Conservation (phyloP, 176 grass and related monocot species). For the Urochloa ruziziensis region DNA sequence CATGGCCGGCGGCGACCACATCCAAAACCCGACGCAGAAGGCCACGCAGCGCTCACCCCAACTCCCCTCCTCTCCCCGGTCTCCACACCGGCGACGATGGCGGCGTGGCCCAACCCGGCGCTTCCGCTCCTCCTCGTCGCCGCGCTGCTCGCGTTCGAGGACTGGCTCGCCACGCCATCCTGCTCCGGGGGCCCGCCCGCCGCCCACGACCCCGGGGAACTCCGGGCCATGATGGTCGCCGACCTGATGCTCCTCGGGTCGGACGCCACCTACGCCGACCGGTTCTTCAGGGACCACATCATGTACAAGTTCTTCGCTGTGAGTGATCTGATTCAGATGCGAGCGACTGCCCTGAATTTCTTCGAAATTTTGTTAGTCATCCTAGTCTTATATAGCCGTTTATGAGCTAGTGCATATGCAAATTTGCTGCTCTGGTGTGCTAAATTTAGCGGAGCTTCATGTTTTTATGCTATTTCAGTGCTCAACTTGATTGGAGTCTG, state of each 20-base stretch:
- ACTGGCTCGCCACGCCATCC: slow-evolving; percentile 51
- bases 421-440: background rate
- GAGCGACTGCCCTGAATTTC: background rate
- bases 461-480: background rate
- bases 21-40: background rate
- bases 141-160: slow-evolving; percentile 51
- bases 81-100: slow-evolving; percentile 41
- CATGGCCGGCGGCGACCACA: slow-evolving; percentile 26
- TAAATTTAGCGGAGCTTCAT: background rate
- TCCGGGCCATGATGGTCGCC: slow-evolving; percentile 68
- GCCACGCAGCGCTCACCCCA: background rate
- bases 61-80: background rate
- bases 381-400: background rate
- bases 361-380: background rate
- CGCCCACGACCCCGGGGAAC: slow-evolving; percentile 25
- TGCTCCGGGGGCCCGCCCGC: slow-evolving; percentile 43
- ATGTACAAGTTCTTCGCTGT: slow-evolving; percentile 64
- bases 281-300: slow-evolving; percentile 56
- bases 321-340: slow-evolving; percentile 37
- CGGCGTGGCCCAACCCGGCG: slow-evolving; percentile 37
- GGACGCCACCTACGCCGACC: slow-evolving; percentile 54
- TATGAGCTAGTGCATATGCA: background rate
- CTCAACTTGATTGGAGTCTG: background rate
- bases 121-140: slow-evolving; percentile 50
- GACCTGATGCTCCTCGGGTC: slow-evolving; percentile 76